Conservation (phyloP, 2,329 filamentous ascomycete genomes). For the Epichloe uncinata region DNA sequence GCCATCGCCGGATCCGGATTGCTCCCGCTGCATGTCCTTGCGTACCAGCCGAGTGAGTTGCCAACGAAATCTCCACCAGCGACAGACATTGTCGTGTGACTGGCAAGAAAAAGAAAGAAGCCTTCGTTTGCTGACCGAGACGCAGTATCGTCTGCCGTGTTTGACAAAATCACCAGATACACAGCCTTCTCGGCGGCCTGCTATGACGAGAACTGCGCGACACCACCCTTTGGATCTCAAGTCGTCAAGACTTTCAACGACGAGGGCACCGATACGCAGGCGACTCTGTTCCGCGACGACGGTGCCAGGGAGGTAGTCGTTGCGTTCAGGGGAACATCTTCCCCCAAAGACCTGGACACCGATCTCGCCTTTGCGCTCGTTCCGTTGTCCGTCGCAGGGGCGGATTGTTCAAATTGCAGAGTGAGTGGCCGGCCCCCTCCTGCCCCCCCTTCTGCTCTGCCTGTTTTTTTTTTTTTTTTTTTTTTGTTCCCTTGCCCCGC, state of each 20-base stretch:
- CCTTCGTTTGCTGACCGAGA: neutral
- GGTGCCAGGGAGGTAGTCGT: neutral
- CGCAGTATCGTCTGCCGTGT: constrained; percentile 1
- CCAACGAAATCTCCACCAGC: neutral
- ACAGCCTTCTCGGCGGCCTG: neutral
- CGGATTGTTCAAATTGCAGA: constrained; percentile 1
- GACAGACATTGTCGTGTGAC: too few relatives aligned
- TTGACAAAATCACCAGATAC: constrained; percentile 1
- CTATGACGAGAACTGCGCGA: neutral
- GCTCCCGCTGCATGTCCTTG: neutral
- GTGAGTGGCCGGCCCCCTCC: too few relatives aligned
- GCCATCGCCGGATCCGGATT: constrained; percentile 1
- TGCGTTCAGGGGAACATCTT: constrained; percentile 3
- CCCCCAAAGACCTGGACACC: neutral
- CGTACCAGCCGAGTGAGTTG: neutral
- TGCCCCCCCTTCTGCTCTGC: too few relatives aligned
- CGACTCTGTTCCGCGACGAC: constrained; percentile 3
- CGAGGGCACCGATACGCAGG: neutral
- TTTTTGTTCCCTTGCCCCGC: too few relatives aligned
- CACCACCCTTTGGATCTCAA: neutral
- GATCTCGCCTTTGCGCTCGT: constrained; percentile 1
- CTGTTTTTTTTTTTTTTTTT: too few relatives aligned
- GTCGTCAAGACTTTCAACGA: constrained; percentile 1
- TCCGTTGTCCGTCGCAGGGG: neutral
- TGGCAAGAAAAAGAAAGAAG: too few relatives aligned